Evolutionary conservation across 176 grass and related monocot species (phyloP), one percentile per base, ranked within the genome.

Genomic region (Paspalum vaginatum): DNA sequence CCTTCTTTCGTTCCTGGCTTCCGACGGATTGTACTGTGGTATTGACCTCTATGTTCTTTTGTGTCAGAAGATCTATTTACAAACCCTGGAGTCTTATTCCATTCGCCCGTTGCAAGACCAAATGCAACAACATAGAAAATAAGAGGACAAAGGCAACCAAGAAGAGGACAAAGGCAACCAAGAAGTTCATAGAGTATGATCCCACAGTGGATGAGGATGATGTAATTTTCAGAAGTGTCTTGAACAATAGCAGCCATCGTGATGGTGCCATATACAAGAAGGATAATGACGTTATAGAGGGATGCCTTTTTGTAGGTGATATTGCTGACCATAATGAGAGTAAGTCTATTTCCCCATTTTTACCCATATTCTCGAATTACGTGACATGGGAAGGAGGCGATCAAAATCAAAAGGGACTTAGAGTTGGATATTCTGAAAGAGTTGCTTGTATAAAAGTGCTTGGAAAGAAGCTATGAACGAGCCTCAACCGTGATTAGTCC

Each of bases 231-330:
- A 0, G 14, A 12, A 2, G 0, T 18, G 10, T 52, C 9, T 7
- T 5, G 6, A 2, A 0, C 8, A 14, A 21, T 41, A 74, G 71
- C 51, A 57, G 18, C 5, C 71, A 21, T 20, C 71, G 11, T 75
- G 52, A 75, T 75, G 72, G 72, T 15, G 18, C 37, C 17, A 44
- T 75, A 75, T 75, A 75, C 53, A 41, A 74, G 14, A 41, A 74
- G 14, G 52, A 72, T 13, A 75, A 74, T 8, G 9, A 0, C 18
- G 0, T 14, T 52, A 7, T 74, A 13, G 0, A 4, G 32, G 0
- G 4, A 4, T 20, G 22, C 18, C n/a, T 2, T 8, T 38, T 6
- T n/a, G 11, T 41, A 5, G 18, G 2, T 55, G 71, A 56, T 57
- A 3, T 22, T 42, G 54, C 18, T 57, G 50, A 74, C 12, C 72